Conservation (phyloP, 768 basidiomycete species). For the Pisolithus sp. region DNA sequence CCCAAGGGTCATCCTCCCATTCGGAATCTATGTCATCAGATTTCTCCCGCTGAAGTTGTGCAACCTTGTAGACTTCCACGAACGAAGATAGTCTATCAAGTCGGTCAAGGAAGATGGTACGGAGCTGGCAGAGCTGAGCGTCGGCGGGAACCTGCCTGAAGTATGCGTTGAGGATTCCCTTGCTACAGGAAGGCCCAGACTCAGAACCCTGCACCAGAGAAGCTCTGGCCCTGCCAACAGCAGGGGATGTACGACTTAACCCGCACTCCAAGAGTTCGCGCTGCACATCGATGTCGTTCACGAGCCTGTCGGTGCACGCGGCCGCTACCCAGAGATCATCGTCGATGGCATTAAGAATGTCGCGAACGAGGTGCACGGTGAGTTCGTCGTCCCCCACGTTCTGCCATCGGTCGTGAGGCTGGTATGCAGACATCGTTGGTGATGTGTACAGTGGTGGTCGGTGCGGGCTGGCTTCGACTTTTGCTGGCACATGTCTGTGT, state of each 20-base stretch:
- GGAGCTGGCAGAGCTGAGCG: slow-evolving; percentile 58
- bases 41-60: slow-evolving; percentile 21
- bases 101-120: slow-evolving; percentile 60
- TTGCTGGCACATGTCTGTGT: no score
- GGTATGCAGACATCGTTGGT: slow-evolving; percentile 31
- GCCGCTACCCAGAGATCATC: slow-evolving; percentile 76
- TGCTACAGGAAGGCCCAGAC: slow-evolving; percentile 12
- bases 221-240: slow-evolving; percentile 42
- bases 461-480: no score
- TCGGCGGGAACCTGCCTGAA: slow-evolving; percentile 55
- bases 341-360: slow-evolving; percentile 42
- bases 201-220: slow-evolving; percentile 19
- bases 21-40: slow-evolving; percentile 38
- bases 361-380: slow-evolving; percentile 40
- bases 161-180: slow-evolving; percentile 38
- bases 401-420: slow-evolving; percentile 49
- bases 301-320: slow-evolving; percentile 63
- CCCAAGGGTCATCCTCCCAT: slow-evolving; percentile 60
- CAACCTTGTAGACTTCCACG: slow-evolving; percentile 47
- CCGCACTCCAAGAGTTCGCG: slow-evolving; percentile 57
- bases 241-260: slow-evolving; percentile 48
- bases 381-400: slow-evolving; percentile 52
- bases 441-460: background rate
- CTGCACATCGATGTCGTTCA: slow-evolving; percentile 52
- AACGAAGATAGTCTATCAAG: slow-evolving; percentile 71